Evolutionary conservation across 1,284 basidiomycete genomes (phyloP), one percentile per base, ranked within the genome.

Genomic region (Takashimella tepidaria): DNA sequence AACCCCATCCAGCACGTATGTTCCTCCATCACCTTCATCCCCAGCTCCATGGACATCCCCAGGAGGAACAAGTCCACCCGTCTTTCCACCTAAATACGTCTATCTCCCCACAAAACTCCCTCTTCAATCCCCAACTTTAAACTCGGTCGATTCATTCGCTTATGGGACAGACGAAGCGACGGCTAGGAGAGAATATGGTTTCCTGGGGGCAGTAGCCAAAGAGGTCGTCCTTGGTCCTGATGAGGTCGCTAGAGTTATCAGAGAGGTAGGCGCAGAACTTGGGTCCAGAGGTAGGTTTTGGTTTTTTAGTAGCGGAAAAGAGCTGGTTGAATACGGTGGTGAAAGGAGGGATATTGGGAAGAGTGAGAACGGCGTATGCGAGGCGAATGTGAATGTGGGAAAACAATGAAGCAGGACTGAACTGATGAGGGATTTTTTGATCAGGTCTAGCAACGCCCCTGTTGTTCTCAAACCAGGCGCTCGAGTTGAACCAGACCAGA

Each of bases 381-480:
- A 40, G 37, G 53, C 49, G 49, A 25, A 49, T 45, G 26, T 24
- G 20, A n/a, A n/a, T n/a, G n/a, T n/a, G n/a, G n/a, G n/a, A n/a
- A n/a, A n/a, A n/a, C n/a, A n/a, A n/a, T n/a, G n/a, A n/a, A n/a
- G n/a, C n/a, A n/a, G n/a, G n/a, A n/a, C n/a, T n/a, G n/a, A n/a
- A n/a, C n/a, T n/a, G n/a, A n/a, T n/a, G n/a, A n/a, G n/a, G n/a
- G n/a, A n/a, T n/a, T n/a, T n/a, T n/a, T n/a, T n/a, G 5, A 5
- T 3, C 55, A 80, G 89, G 86, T 47, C 81, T 93, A 56, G 86
- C 86, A 24, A 91, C 89, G 2, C 91, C 91, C 12, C 85, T 93
- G 75, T 84, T 95, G 57, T 92, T 95, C 77, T 88, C 87, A 24
- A 84, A 84, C 25, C 83, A 87, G 61, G 89, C 90, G 21, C 83